Conservation (phyloP, 805 yeast genomes). For the Groenewaldozyma tartarivorans region DNA sequence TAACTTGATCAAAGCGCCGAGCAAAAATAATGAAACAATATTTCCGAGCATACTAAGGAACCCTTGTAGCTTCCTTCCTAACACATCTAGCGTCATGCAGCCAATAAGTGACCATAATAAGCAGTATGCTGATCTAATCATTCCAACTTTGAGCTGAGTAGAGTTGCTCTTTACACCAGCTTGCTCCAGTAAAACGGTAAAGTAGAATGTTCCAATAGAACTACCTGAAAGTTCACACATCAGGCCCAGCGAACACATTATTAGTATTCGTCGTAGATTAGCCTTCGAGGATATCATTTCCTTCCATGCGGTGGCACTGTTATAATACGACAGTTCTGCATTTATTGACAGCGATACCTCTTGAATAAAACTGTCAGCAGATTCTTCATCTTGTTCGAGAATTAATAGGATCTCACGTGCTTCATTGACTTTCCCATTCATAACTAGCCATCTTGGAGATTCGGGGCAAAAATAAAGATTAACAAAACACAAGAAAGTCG, state of each 20-base stretch:
- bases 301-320: not conserved
- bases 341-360: not conserved
- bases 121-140: not conserved
- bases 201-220: constrained; percentile 29
- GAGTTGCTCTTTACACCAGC: constrained; percentile 1
- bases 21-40: not conserved
- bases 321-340: not conserved
- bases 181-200: not conserved
- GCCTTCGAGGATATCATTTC: constrained; percentile 44
- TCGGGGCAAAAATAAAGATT: constrained; percentile 53
- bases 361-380: constrained; percentile 1
- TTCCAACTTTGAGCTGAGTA: not conserved
- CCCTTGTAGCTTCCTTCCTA: constrained; percentile 1
- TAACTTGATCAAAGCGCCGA: constrained; percentile 2
- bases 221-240: constrained; percentile 55
- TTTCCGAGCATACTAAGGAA: constrained; percentile 1
- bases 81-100: not conserved
- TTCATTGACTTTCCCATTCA: constrained; percentile 1
- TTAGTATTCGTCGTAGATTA: constrained; percentile 35
- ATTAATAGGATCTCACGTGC: constrained; percentile 3
- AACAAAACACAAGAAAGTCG: constrained; percentile 47
- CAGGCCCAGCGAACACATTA: constrained; percentile 41
- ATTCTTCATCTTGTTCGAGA: constrained; percentile 12
- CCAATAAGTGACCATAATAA: constrained; percentile 1
- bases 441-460: constrained; percentile 67